Evolutionary conservation across 106 monocot species (phyloP).

Genomic region (Xerophyta viscosa): DNA sequence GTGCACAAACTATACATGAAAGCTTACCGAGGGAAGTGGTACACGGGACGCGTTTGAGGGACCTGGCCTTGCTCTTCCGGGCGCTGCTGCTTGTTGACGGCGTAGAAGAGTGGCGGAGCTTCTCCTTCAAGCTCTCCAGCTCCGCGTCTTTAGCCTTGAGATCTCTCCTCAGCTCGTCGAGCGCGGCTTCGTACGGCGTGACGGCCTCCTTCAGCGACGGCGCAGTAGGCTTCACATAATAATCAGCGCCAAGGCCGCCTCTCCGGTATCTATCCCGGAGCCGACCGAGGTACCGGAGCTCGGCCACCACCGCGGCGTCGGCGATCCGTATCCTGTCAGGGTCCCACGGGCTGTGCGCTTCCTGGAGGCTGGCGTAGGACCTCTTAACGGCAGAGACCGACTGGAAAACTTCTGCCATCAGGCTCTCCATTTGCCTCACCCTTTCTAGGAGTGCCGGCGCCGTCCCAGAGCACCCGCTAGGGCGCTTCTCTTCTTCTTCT

Average conservation of each 20-base stretch:
- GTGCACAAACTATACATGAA: too few species aligned
- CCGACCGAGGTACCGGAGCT: conserved; percentile 55
- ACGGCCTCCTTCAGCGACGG: conserved; percentile 47
- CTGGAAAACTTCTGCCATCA: conserved; percentile 70
- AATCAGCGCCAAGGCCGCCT: background rate
- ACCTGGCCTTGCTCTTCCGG: too few species aligned
- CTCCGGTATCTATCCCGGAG: conserved; percentile 65
- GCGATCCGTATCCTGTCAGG: conserved; percentile 62
- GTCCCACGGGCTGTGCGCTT: conserved; percentile 86
- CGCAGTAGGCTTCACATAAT: background rate
- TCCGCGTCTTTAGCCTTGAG: conserved; percentile 65
- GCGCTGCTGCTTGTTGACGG: conserved; percentile 49
- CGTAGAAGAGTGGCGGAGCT: conserved; percentile 26
- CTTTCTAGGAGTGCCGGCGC: background rate
- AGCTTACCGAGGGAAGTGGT: too few species aligned
- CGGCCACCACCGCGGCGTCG: conserved; percentile 67
- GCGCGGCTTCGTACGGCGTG: conserved; percentile 84
- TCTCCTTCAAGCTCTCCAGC: conserved; percentile 51
- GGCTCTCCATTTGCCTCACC: conserved; percentile 27
- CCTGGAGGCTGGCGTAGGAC: conserved; percentile 71
- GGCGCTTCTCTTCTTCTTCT: conserved; percentile 6
- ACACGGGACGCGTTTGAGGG: background rate
- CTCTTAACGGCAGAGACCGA: conserved; percentile 55
- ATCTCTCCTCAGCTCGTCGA: conserved; percentile 62
- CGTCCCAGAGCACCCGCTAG: too few species aligned